A percentile compares a stretch with the other conserved stretches of the same genome.
These are phyloP conservation scores for Pythium graminicola DNA, from an alignment of 352 stramenopile genomes.

Conservation along the genomic window DNA sequence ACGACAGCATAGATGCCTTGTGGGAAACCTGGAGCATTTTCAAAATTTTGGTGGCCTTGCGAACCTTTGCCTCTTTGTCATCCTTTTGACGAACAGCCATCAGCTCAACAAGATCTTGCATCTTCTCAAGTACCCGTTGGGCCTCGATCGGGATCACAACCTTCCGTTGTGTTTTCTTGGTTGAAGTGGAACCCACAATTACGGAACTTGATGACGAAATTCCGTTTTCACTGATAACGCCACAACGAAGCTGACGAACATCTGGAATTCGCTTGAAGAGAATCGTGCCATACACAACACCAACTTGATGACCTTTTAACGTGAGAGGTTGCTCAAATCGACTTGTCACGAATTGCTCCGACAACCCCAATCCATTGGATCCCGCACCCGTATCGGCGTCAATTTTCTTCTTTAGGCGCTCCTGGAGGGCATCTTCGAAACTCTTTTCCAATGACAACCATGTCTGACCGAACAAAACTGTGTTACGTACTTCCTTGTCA, in stretches of 20 bases:
- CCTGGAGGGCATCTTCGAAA: constrained; percentile 84
- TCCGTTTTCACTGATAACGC: constrained; percentile 83
- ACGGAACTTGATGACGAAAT: constrained; percentile 86
- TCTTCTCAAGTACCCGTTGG: constrained; percentile 84
- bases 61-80: constrained; percentile 86
- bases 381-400: constrained; percentile 36
- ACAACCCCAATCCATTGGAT: constrained; percentile 51
- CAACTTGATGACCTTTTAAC: constrained; percentile 82
- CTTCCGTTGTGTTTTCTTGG: constrained; percentile 63
- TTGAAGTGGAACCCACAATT: constrained; percentile 59
- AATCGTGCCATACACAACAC: constrained; percentile 82
- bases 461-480: constrained; percentile 79
- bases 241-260: constrained; percentile 77
- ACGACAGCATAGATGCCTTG: constrained; percentile 87
- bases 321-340: constrained; percentile 84
- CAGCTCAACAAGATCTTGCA: constrained; percentile 82
- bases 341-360: constrained; percentile 74
- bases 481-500: constrained; percentile 81
- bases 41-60: constrained; percentile 85
- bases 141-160: constrained; percentile 81
- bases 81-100: constrained; percentile 86
- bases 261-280: constrained; percentile 87
- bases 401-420: constrained; percentile 74
- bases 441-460: constrained; percentile 86
- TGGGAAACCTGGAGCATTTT: constrained; percentile 88